Evolutionary conservation across 305 asterid species (phyloP), one percentile per base, ranked within the genome.

Genomic region (Fraxinus greggii): DNA sequence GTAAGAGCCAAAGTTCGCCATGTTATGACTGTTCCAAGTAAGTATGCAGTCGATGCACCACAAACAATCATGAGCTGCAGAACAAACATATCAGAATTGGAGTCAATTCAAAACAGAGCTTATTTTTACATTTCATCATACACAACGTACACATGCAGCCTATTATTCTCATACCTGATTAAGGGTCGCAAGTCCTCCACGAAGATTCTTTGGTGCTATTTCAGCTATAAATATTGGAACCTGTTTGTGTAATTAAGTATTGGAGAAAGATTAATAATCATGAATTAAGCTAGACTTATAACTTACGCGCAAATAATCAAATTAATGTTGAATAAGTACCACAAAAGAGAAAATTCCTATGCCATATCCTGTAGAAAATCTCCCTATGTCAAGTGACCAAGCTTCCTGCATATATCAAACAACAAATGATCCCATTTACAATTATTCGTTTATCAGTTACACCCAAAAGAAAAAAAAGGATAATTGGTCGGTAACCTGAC

Each of bases 311-410:
- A 4, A 56, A 65, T 72, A 8, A 65, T 67, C 23, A 26, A 72
- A 23, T 40, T 33, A 79, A 36, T 75, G 10, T 32, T 78, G 72
- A 61, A 23, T 23, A 61, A 61, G 17, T 91, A 94, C 99, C 91
- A 94, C 99, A 85, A 88, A 95, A 79, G 99, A 95, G 80, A 91
- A 91, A 82, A 92, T 88, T 70, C 99, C 99, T 7, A 93, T 94
- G 82, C 98, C 99, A 83, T 85, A 95, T 79, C 99, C 99, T 48
- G 99, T 92, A 83, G 85, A 90, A 80, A 95, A 91, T 81, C 99
- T 93, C 84, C 98, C 98, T 23, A 90, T 76, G 74, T 94, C 97
- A 45, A 95, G 97, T 72, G 88, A 76, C 84, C 84, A 85, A 32
- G 95, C 88, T 28, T 88, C 96, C 98, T 94, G 87, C 36, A 87